These are phyloP conservation scores for Aphanomyces astaci DNA, from an alignment of 352 stramenopile genomes.

Conservation along the genomic window DNA sequence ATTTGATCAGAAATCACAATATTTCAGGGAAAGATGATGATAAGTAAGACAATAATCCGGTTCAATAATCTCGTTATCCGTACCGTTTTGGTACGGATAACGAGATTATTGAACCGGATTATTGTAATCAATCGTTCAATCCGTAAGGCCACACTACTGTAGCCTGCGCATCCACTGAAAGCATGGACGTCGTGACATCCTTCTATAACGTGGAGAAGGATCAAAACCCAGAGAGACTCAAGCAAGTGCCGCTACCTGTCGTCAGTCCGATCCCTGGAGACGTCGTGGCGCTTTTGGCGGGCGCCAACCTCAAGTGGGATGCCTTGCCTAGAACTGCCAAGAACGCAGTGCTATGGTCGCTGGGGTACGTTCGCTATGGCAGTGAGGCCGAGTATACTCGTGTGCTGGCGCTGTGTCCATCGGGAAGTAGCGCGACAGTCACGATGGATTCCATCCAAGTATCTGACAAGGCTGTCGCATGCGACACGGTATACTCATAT, in stretches of 20 bases:
- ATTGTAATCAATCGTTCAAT: too few relatives aligned
- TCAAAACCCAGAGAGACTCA: neutral
- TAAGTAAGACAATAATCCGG: too few relatives aligned
- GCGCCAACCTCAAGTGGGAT: neutral
- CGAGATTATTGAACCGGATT: too few relatives aligned
- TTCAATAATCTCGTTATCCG: too few relatives aligned
- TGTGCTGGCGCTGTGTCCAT: neutral
- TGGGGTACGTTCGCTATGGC: slow-evolving; percentile 11
- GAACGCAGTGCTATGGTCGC: slow-evolving; percentile 7
- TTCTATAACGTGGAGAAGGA: neutral
- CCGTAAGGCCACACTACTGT: too few relatives aligned
- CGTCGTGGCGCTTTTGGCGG: neutral
- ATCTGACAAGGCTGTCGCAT: neutral
- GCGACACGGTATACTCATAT: neutral
- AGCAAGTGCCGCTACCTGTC: neutral
- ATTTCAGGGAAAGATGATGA: neutral
- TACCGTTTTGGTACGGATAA: too few relatives aligned
- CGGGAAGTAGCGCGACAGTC: neutral
- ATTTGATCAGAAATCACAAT: neutral
- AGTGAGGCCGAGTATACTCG: neutral
- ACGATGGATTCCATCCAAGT: neutral
- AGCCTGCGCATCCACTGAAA: too few relatives aligned
- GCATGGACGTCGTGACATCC: neutral
- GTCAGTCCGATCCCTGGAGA: neutral
- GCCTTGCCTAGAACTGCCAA: neutral